Percentiles rank a stretch among this genome's conserved stretches.
Evolutionary conservation across 202 grass and related monocot species (phyloP).

Genomic region (Saccharum hybrid): DNA sequence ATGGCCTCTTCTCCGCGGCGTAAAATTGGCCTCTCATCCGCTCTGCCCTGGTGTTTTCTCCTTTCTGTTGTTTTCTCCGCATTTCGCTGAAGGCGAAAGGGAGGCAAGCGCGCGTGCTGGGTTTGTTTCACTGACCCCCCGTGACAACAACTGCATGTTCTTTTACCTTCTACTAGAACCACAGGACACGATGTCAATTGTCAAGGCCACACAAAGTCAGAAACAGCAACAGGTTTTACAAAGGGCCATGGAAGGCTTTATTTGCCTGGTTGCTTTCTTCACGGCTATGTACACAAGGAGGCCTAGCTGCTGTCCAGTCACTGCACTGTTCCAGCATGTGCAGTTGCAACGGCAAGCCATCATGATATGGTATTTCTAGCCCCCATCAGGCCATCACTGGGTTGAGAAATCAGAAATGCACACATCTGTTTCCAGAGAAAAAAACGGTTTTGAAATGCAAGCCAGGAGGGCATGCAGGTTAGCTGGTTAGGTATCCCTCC

Average conservation of each 20-base stretch:
- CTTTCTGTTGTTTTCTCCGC: slow-evolving; percentile 7
- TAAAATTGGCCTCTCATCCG: not conserved
- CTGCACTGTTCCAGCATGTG: slow-evolving; percentile 45
- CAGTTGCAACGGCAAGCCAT: not conserved
- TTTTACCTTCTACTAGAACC: not conserved
- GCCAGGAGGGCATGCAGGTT: slow-evolving; percentile 14
- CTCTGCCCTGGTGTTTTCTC: not conserved
- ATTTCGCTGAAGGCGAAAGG: slow-evolving; percentile 35
- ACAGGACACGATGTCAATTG: slow-evolving; percentile 1
- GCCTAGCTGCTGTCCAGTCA: not conserved
- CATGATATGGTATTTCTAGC: not conserved
- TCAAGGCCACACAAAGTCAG: slow-evolving; percentile 29
- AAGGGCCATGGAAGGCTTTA: slow-evolving; percentile 13
- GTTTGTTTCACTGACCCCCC: slow-evolving; percentile 23
- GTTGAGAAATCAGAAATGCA: not conserved
- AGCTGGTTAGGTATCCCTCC: slow-evolving; percentile 29
- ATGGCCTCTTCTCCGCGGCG: not conserved
- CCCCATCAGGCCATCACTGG: not conserved
- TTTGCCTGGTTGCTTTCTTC: not conserved
- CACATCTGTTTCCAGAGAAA: not conserved
- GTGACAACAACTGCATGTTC: not conserved
- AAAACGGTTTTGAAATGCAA: not conserved
- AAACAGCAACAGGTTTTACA: not conserved
- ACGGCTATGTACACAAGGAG: not conserved
- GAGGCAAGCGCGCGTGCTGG: not conserved